Percentiles rank a stretch among this genome's conserved stretches.
These are phyloP conservation scores for Micractinium conductrix DNA, from an alignment of 139 green algal genomes.

Conservation along the genomic window DNA sequence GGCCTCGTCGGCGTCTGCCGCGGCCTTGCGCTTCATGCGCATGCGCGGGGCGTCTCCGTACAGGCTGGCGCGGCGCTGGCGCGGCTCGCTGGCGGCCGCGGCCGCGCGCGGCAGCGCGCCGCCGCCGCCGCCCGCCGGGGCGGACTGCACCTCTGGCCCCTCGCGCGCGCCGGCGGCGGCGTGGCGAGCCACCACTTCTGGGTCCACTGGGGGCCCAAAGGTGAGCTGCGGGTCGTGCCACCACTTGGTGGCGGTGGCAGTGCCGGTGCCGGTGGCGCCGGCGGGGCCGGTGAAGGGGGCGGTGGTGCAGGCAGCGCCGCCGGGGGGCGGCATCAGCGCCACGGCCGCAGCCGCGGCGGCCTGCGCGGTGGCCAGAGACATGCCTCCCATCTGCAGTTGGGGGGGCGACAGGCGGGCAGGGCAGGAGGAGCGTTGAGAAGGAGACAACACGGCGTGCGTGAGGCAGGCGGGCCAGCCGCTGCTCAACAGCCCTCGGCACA, in stretches of 20 bases:
- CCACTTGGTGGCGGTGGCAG: conserved; percentile 27
- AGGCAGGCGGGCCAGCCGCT: neutral
- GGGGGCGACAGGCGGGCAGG: neutral
- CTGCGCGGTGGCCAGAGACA: conserved; percentile 3
- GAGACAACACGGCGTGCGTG: neutral
- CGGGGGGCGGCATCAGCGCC: conserved; percentile 21
- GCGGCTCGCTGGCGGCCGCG: neutral
- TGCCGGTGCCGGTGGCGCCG: neutral
- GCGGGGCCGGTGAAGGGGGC: neutral
- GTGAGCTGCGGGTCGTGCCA: conserved; percentile 37
- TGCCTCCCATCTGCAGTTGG: conserved; percentile 25
- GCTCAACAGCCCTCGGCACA: neutral
- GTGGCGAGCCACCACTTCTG: neutral
- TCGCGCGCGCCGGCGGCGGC: neutral
- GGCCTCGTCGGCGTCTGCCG: conserved; percentile 34
- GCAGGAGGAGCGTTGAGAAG: neutral
- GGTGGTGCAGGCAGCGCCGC: neutral
- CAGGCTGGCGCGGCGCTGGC: neutral
- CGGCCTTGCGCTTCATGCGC: conserved; percentile 34
- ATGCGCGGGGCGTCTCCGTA: conserved; percentile 3
- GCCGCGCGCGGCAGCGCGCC: no score
- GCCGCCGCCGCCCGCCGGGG: neutral
- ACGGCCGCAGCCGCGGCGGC: conserved; percentile 8
- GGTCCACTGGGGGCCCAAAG: conserved; percentile 39
- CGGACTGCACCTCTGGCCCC: conserved; percentile 38